Evolutionary conservation across 306 rosid genomes (phyloP).

Genomic region (Castanea mollissima): DNA sequence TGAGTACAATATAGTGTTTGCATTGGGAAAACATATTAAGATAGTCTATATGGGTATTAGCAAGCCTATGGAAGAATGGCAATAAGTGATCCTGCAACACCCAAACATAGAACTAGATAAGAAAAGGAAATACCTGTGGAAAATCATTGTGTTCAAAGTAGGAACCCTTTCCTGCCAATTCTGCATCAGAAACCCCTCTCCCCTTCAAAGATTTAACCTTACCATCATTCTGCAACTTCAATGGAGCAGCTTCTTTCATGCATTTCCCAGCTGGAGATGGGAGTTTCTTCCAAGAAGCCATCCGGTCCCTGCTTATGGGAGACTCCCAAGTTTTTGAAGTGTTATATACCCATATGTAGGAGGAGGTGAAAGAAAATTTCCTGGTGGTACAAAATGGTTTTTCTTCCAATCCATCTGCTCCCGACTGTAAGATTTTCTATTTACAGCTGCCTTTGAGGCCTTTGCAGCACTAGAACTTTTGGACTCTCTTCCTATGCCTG

Average conservation of each 20-base stretch:
- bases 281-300: constrained; percentile 89
- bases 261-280: constrained; percentile 58
- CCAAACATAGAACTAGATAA: background rate
- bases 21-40: background rate
- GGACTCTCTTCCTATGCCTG: constrained; percentile 54
- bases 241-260: constrained; percentile 49
- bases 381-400: constrained; percentile 40
- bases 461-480: constrained; percentile 53
- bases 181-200: constrained; percentile 49
- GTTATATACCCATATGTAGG: constrained; percentile 33
- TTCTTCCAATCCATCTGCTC: constrained; percentile 83
- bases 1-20: background rate
- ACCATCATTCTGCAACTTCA: constrained; percentile 58
- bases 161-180: constrained; percentile 88
- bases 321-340: constrained; percentile 50
- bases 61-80: too few relatives aligned
- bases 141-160: constrained; percentile 89
- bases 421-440: constrained; percentile 81
- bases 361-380: constrained; percentile 29
- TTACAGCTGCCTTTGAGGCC: constrained; percentile 52
- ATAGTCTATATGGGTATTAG: too few relatives aligned
- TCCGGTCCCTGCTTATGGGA: constrained; percentile 61
- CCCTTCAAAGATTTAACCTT: constrained; percentile 56
- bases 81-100: constrained; percentile 3
- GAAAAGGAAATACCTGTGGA: constrained; percentile 63